A percentile compares a stretch with the other conserved stretches of the same genome.
These are phyloP conservation scores for Dryas octopetala DNA, from an alignment of 306 rosid genomes.

Conservation along the genomic window DNA sequence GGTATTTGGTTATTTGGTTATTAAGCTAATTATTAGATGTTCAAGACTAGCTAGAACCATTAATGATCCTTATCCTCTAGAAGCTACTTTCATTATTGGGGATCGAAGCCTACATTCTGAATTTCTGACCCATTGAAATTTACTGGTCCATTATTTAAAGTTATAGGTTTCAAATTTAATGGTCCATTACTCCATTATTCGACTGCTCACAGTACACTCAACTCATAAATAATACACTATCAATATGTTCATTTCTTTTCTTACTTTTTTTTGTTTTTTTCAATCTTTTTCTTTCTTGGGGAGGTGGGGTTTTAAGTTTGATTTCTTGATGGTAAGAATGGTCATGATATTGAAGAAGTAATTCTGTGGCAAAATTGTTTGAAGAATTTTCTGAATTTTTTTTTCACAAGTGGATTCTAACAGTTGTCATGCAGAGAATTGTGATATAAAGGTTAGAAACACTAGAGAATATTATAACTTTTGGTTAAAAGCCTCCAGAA, in stretches of 20 bases:
- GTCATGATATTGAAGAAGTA: not conserved
- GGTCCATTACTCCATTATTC: not conserved
- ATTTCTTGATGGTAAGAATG: not conserved
- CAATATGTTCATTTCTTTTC: not conserved
- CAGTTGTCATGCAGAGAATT: too few relatives aligned
- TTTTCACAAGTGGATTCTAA: too few relatives aligned
- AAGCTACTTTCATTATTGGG: not conserved
- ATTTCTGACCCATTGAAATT: not conserved
- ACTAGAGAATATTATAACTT: too few relatives aligned
- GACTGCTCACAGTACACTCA: not conserved
- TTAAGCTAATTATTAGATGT: too few relatives aligned
- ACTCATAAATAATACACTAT: not conserved
- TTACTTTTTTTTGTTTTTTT: not conserved
- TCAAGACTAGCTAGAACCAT: too few relatives aligned
- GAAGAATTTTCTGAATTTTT: not conserved
- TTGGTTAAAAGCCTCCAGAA: not conserved
- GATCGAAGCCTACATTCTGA: not conserved
- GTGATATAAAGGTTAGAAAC: too few relatives aligned
- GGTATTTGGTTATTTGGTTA: not conserved
- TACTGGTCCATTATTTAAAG: not conserved
- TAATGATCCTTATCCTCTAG: not conserved
- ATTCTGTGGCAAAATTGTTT: not conserved
- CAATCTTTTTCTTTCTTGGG: not conserved
- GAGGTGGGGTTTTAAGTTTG: not conserved
- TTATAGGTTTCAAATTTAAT: not conserved